A percentile compares a stretch with the other conserved stretches of the same genome.
These are phyloP conservation scores for Penicillium daleae DNA, from an alignment of 495 filamentous ascomycete species.

Conservation along the genomic window DNA sequence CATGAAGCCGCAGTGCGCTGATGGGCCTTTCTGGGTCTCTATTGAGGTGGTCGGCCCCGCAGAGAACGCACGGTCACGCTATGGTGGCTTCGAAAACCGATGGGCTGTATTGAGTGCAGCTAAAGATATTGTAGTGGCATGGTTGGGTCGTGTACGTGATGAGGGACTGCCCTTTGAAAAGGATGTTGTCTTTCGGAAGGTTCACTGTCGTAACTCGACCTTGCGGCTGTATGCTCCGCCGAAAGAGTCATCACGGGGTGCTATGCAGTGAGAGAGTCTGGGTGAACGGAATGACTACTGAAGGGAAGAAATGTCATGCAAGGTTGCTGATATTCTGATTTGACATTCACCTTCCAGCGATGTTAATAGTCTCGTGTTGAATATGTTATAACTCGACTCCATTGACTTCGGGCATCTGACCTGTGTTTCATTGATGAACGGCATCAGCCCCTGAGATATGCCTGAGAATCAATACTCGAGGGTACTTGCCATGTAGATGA, in stretches of 20 bases:
- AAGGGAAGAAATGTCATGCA: background rate
- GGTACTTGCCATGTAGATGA: background rate
- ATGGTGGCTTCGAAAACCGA: background rate
- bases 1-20: background rate
- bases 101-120: background rate
- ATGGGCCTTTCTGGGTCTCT: background rate
- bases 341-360: background rate
- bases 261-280: background rate
- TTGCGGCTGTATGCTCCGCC: background rate
- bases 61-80: background rate
- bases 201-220: background rate
- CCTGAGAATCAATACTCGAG: background rate
- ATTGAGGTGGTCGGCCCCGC: background rate
- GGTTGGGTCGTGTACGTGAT: background rate
- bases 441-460: background rate
- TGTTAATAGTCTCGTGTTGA: background rate
- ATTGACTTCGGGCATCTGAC: background rate
- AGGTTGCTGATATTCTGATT: background rate
- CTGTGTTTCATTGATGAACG: background rate
- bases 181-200: background rate
- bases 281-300: background rate
- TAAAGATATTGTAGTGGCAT: background rate
- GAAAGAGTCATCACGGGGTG: background rate
- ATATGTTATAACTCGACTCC: no score
- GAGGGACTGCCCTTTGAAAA: slow-evolving; percentile 1